Evolutionary conservation across 208 protist genomes (phyloP), one percentile per base, ranked within the genome.

Genomic region (Borovskyia barvae): DNA sequence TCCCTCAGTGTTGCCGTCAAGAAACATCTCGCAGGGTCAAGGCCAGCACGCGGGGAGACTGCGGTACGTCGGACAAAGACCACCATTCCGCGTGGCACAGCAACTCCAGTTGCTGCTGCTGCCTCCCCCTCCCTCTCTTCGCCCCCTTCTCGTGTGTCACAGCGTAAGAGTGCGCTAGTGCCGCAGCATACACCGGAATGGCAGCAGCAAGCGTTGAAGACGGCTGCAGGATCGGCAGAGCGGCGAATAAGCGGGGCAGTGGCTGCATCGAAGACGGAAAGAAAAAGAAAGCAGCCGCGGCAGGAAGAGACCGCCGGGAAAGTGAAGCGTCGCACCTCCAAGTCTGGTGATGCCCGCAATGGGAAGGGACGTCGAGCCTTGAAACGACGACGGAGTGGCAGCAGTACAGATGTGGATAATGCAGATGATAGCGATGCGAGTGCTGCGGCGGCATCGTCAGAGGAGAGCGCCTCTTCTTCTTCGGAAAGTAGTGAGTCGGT

Each of bases 121-220:
- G 47, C 41, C 3, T 11, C 43, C n/a, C 5, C 49, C 8, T 32
- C 3, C 25, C 39, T 42, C 19, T 6, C 32, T 22, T 19, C 39
- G 3, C 8, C n/a, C 2, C 49, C 42, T 29, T 72, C 71, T 17
- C 71, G 71, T 35, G 71, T 72, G 41, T 61, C 60, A 14, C 50
- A 64, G 19, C 71, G 58, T 2, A 60, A 61, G 12, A 8, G 20
- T 4, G 71, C 57, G 6, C 17, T 77, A 2, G 36, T 54, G 1
- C 71, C 71, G 33, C 71, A 72, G 33, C 52, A 72, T 1, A 30
- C 58, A 2, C 71, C 71, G 12, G 62, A 53, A 25, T 75, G 69
- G 69, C 69, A 75, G 37, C 57, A 60, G 51, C 41, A 61, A 45
- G 69, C 56, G 7, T 29, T 75, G 11, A 57, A 60, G 25, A 57